Evolutionary conservation across 73 alveolate genomes (phyloP).

Genomic region (Tetrahymena malaccensis): DNA sequence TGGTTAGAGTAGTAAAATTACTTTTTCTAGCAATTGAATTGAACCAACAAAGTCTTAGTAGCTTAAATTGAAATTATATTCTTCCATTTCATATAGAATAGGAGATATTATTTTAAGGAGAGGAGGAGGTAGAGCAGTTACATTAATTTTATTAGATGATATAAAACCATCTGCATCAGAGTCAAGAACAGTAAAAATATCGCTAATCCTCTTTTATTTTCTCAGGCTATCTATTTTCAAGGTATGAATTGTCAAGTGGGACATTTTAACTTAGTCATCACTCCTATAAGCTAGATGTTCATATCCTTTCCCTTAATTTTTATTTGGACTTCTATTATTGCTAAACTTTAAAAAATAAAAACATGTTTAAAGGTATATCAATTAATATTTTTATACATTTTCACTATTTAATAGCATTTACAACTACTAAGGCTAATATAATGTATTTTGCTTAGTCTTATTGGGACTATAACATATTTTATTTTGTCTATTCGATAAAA

Average conservation of each 20-base stretch:
- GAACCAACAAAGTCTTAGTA: background rate
- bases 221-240: background rate
- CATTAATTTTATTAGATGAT: background rate
- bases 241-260: background rate
- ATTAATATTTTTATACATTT: background rate
- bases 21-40: background rate
- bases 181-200: background rate
- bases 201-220: background rate
- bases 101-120: background rate
- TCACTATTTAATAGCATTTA: background rate
- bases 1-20: background rate
- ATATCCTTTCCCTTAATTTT: background rate
- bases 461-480: background rate
- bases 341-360: background rate
- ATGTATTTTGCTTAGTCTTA: background rate
- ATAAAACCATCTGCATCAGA: background rate
- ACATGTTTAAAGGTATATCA: background rate
- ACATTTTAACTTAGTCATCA: background rate
- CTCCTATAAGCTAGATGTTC: background rate
- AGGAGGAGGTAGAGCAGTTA: background rate
- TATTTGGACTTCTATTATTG: background rate
- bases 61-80: background rate
- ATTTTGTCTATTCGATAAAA: background rate
- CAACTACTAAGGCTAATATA: background rate
- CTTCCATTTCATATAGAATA: background rate